Base-by-base conservation (phyloP, 768 basidiomycete genomes). In the Obba rivulosa region DNA sequence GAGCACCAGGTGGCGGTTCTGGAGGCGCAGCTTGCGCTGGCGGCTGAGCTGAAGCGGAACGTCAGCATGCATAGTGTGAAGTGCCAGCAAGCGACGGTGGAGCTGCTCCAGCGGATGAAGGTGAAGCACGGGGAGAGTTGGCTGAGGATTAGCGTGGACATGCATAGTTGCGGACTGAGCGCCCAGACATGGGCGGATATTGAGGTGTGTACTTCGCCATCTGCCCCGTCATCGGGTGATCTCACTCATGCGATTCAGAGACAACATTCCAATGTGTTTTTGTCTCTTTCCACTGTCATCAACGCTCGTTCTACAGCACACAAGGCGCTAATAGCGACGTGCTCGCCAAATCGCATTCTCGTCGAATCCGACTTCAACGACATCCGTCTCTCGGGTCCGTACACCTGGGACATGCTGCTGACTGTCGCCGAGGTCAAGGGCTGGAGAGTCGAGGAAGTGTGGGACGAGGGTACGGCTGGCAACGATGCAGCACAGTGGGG, bases 31-130 rank as follows among this genome's bases (percentile, higher is more conserved):
- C 62, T 98, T 47, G 81, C 82, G 31, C 59, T 98, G n/a, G 95
- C 95, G 1, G 72, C 93, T 2, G 84, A 90, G 58, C 63, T 90
- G 9, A 66, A 75, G 16, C 75, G 90, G 37, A 91, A 88, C 61
- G 73, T 95, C 48, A 92, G 89, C 56, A 55, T 97, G 23, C 95
- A 99, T 59, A 90, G 87, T 53, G 93, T 95, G 43, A 87, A 88
- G 62, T 75, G 80, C 9, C 82, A 82, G 38, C 70, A 79, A 57
- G 81, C 70, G 47, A 92, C 91, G 1, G 54, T 81, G 24, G 81
- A 86, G 16, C 64, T 92, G 28, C 63, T 98, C 20, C 66, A 69
- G 23, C 70, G 70, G 38, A 79, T 92, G 74, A 66, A 74, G 43
- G 64, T 71, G 53, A 78, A 74, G 59, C 73, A 87, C 47, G 78